These are phyloP conservation scores for Russula lepida DNA, from an alignment of 768 basidiomycete genomes.

Conservation along the genomic window DNA sequence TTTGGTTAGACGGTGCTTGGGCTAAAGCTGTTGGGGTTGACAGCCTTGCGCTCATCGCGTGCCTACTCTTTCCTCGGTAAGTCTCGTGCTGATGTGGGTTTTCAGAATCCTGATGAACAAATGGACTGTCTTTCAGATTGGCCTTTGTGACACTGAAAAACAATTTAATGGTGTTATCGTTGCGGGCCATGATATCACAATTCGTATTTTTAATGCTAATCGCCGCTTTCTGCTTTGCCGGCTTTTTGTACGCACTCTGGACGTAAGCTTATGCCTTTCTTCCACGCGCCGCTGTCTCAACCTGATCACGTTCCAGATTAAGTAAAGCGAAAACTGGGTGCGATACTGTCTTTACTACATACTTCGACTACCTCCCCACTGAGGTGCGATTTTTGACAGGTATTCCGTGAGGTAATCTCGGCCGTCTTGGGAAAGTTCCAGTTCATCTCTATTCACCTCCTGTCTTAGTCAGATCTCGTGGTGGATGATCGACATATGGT, in stretches of 20 bases:
- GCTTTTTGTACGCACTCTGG: constrained; percentile 90
- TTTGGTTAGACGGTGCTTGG: constrained; percentile 41
- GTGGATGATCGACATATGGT: constrained; percentile 94
- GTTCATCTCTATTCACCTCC: background rate
- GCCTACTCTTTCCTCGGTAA: constrained; percentile 84
- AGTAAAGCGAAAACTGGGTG: constrained; percentile 54
- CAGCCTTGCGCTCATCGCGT: constrained; percentile 80
- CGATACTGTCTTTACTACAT: constrained; percentile 24
- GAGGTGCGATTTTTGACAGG: constrained; percentile 12
- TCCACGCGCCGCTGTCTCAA: background rate
- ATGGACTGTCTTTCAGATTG: constrained; percentile 39
- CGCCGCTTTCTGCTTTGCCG: constrained; percentile 84
- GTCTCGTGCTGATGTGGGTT: background rate
- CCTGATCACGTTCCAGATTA: constrained; percentile 36
- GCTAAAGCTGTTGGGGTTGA: constrained; percentile 69
- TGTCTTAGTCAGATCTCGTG: constrained; percentile 58
- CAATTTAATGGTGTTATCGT: constrained; percentile 69
- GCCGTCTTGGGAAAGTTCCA: background rate
- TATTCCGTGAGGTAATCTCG: constrained; percentile 31
- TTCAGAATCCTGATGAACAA: background rate
- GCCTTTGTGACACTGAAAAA: constrained; percentile 86
- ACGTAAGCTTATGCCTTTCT: constrained; percentile 48
- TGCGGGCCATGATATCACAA: constrained; percentile 90
- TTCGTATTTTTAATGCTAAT: constrained; percentile 79
- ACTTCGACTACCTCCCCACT: background rate